Percentiles rank a stretch among this genome's conserved stretches.
Evolutionary conservation across 139 green algal species (phyloP).

Genomic region (Closterium sp.): DNA sequence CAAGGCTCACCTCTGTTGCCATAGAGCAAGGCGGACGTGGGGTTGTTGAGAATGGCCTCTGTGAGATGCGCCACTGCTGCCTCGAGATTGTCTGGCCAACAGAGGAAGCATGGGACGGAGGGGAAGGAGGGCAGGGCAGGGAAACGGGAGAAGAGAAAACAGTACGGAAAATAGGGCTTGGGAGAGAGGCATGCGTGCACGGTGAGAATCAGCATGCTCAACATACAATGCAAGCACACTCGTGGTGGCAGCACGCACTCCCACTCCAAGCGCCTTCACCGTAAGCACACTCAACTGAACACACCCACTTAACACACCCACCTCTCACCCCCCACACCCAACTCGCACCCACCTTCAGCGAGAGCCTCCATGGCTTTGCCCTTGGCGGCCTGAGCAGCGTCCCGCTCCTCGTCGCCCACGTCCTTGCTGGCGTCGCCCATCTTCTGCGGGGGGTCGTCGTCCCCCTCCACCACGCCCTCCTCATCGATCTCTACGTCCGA

Average conservation of each 20-base stretch:
- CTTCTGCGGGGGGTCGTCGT: slow-evolving; percentile 36
- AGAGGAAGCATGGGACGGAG: background rate
- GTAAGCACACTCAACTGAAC: background rate
- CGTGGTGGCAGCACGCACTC: too few species aligned
- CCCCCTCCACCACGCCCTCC: slow-evolving; percentile 27
- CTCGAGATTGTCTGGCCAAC: slow-evolving; percentile 22
- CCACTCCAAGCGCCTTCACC: too few species aligned
- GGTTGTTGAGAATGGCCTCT: slow-evolving; percentile 38
- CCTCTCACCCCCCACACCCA: background rate
- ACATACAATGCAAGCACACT: too few species aligned
- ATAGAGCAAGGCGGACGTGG: slow-evolving; percentile 32
- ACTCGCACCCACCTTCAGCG: slow-evolving; percentile 22
- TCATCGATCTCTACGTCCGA: slow-evolving; percentile 24
- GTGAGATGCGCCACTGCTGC: slow-evolving; percentile 30
- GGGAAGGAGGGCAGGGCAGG: background rate
- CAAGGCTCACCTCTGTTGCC: slow-evolving; percentile 29
- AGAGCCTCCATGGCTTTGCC: slow-evolving; percentile 34
- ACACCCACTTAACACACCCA: background rate
- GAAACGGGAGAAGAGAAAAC: background rate
- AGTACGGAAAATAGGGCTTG: too few species aligned
- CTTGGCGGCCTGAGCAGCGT: slow-evolving; percentile 17
- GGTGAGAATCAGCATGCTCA: too few species aligned
- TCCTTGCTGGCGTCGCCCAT: slow-evolving; percentile 40
- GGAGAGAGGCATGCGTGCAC: too few species aligned
- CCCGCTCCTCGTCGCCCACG: slow-evolving; percentile 26